Percentiles rank a stretch among this genome's conserved stretches.
Conservation (phyloP, 2,329 filamentous ascomycete species). For the Fonsecaea erecta region DNA sequence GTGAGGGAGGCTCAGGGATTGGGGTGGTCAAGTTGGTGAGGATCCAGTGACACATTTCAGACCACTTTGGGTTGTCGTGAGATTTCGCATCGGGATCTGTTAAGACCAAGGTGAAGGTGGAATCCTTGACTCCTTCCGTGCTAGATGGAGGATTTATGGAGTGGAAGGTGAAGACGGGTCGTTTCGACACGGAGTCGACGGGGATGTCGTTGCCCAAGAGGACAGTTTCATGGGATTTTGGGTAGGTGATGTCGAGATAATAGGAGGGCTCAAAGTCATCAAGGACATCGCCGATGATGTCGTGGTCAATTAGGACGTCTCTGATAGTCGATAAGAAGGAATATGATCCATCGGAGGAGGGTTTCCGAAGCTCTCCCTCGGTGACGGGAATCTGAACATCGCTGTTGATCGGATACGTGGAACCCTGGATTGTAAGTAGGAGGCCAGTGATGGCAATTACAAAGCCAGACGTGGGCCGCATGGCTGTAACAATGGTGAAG, state of each 20-base stretch:
- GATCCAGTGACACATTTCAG: slow-evolving; percentile 63
- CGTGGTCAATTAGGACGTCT: slow-evolving; percentile 37
- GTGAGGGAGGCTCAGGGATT: slow-evolving; percentile 7
- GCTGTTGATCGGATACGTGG: slow-evolving; percentile 15
- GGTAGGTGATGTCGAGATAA: slow-evolving; percentile 56
- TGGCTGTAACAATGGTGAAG: slow-evolving; percentile 1
- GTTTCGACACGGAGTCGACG: slow-evolving; percentile 48
- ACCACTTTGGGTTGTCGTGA: slow-evolving; percentile 59
- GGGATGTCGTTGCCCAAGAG: slow-evolving; percentile 61
- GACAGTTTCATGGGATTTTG: slow-evolving; percentile 50
- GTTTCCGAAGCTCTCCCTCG: slow-evolving; percentile 1
- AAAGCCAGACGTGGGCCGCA: slow-evolving; percentile 10
- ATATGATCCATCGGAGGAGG: slow-evolving; percentile 1
- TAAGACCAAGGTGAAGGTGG: slow-evolving; percentile 54
- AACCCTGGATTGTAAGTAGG: background rate
- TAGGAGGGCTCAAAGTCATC: slow-evolving; percentile 63
- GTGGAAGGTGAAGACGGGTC: slow-evolving; percentile 50
- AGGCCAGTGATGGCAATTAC: slow-evolving; percentile 9
- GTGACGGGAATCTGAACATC: slow-evolving; percentile 14
- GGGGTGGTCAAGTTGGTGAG: slow-evolving; percentile 39
- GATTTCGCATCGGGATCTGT: slow-evolving; percentile 64
- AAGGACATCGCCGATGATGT: slow-evolving; percentile 53
- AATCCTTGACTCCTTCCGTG: slow-evolving; percentile 31
- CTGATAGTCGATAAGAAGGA: slow-evolving; percentile 31
- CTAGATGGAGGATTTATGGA: slow-evolving; percentile 37